A percentile compares a stretch with the other conserved stretches of the same genome.
These are phyloP conservation scores for Magnolia changhungtana DNA, from an alignment of 164 flowering plant genomes.

Conservation along the genomic window DNA sequence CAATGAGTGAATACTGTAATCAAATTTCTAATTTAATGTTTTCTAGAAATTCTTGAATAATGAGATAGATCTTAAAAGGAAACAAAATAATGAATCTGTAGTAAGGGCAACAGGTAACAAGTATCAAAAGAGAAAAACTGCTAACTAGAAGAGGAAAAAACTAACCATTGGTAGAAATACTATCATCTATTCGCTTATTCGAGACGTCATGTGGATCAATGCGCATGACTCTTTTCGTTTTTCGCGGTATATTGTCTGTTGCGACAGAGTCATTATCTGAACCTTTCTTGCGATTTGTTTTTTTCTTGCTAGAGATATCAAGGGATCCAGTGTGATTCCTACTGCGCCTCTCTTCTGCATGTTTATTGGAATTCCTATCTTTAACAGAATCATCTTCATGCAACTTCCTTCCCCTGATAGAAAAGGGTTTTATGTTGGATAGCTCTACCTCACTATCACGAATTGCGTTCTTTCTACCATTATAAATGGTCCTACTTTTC, in stretches of 20 bases:
- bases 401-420: constrained; percentile 2
- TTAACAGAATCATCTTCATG: constrained; percentile 8
- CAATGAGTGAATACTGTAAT: neutral
- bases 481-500: neutral
- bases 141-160: constrained; percentile 6
- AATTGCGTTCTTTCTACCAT: neutral
- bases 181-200: constrained; percentile 77
- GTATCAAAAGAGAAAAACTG: no score
- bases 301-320: constrained; percentile 27
- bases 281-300: constrained; percentile 21
- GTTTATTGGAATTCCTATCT: constrained; percentile 14
- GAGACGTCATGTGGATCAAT: constrained; percentile 72
- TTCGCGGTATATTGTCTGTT: constrained; percentile 38
- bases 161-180: constrained; percentile 41
- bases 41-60: neutral
- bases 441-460: neutral
- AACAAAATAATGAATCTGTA: neutral
- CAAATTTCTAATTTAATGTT: neutral
- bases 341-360: constrained; percentile 11
- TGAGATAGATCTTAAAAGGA: neutral
- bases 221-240: constrained; percentile 50
- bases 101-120: neutral
- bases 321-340: constrained; percentile 14
- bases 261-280: constrained; percentile 24
- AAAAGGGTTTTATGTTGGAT: neutral